Evolutionary conservation across 2,329 filamentous ascomycete genomes (phyloP).

Genomic region (Aspergillus niger): DNA sequence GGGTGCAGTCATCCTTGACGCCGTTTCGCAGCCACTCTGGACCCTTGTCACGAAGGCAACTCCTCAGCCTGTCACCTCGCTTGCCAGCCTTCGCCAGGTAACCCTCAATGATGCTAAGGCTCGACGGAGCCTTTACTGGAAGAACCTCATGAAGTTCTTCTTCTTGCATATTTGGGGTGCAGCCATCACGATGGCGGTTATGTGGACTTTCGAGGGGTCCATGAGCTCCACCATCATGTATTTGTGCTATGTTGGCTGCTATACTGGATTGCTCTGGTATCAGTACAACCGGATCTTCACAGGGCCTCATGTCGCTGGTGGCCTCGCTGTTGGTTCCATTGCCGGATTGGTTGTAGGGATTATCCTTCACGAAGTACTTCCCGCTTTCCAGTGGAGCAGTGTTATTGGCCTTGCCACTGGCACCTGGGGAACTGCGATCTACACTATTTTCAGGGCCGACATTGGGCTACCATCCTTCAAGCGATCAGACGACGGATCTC

Average conservation of each 20-base stretch:
- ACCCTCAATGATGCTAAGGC: slow-evolving; percentile 44
- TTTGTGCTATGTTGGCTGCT: slow-evolving; percentile 51
- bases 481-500: not conserved
- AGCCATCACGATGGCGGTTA: slow-evolving; percentile 49
- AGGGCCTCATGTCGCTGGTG: slow-evolving; percentile 43
- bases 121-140: slow-evolving; percentile 54
- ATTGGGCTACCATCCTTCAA: slow-evolving; percentile 44
- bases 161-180: slow-evolving; percentile 55
- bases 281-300: slow-evolving; percentile 56
- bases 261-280: slow-evolving; percentile 56
- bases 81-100: slow-evolving; percentile 18
- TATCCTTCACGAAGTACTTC: slow-evolving; percentile 41
- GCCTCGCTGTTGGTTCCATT: slow-evolving; percentile 41
- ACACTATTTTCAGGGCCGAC: slow-evolving; percentile 51
- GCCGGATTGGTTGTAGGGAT: slow-evolving; percentile 49
- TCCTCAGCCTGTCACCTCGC: slow-evolving; percentile 9
- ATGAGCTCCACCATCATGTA: slow-evolving; percentile 51
- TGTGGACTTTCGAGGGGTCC: slow-evolving; percentile 53
- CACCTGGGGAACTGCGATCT: slow-evolving; percentile 55
- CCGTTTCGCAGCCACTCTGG: slow-evolving; percentile 34
- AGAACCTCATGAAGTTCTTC: slow-evolving; percentile 51
- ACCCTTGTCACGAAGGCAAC: slow-evolving; percentile 8
- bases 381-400: slow-evolving; percentile 46
- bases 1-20: slow-evolving; percentile 58
- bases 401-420: slow-evolving; percentile 51